Percentiles rank a stretch among this genome's conserved stretches.
These are phyloP conservation scores for Kazachstania martiniae DNA, from an alignment of 805 yeast species.

Conservation along the genomic window DNA sequence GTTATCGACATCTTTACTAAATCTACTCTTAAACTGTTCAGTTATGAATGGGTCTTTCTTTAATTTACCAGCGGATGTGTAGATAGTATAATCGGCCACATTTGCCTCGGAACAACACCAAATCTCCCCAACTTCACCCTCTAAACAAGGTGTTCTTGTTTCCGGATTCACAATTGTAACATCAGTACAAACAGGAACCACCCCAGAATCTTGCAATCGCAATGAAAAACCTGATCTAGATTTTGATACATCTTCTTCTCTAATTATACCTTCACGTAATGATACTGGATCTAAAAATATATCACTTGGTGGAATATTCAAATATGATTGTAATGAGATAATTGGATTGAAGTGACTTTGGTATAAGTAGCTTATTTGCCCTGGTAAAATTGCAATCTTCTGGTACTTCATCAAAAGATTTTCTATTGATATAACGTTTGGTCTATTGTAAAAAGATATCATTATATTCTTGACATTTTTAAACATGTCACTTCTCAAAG, in stretches of 20 bases:
- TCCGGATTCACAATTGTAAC: slow-evolving; percentile 94
- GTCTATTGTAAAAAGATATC: slow-evolving; percentile 70
- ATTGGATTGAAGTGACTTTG: slow-evolving; percentile 74
- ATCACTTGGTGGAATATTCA: slow-evolving; percentile 81
- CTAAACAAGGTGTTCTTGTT: slow-evolving; percentile 62
- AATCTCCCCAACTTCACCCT: slow-evolving; percentile 93
- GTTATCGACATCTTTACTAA: slow-evolving; percentile 50
- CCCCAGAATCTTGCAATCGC: slow-evolving; percentile 85
- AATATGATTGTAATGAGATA: slow-evolving; percentile 66
- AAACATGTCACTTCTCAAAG: slow-evolving; percentile 28
- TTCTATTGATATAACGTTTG: slow-evolving; percentile 48
- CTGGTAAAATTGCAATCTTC: slow-evolving; percentile 50
- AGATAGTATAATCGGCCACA: slow-evolving; percentile 47
- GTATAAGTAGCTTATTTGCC: slow-evolving; percentile 67
- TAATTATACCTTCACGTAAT: slow-evolving; percentile 78
- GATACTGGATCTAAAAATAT: slow-evolving; percentile 81
- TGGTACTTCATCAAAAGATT: slow-evolving; percentile 52
- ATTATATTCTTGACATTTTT: slow-evolving; percentile 67
- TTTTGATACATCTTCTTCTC: slow-evolving; percentile 53
- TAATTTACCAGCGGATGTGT: slow-evolving; percentile 28
- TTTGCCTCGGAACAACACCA: slow-evolving; percentile 93
- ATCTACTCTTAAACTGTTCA: slow-evolving; percentile 51
- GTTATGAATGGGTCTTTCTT: slow-evolving; percentile 41
- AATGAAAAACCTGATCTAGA: slow-evolving; percentile 33
- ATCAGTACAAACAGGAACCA: slow-evolving; percentile 91